phyloP scores from a whole-genome alignment of 2,329 filamentous ascomycete genomes.

The Clonostachys solani region DNA sequence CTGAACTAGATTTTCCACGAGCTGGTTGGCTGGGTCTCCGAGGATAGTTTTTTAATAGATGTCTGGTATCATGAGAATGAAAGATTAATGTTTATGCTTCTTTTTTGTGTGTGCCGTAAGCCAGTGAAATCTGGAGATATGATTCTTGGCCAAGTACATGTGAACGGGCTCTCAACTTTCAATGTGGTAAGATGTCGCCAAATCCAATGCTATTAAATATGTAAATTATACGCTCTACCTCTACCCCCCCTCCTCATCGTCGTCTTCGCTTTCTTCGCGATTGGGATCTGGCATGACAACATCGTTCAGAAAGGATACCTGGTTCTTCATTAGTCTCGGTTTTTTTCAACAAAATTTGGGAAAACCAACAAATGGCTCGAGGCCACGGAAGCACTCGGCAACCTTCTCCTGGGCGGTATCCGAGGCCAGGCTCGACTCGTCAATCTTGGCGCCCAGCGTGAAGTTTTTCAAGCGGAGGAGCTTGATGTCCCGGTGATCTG shows the following conservation, averaged over 20 bases:
- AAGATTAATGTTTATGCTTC: background rate
- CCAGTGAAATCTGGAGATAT: background rate
- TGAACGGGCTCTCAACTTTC: no score
- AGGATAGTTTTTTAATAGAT: background rate
- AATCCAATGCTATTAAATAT: no score
- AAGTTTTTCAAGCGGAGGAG: constrained; percentile 79
- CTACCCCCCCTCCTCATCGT: constrained; percentile 20
- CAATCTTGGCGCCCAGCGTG: constrained; percentile 63
- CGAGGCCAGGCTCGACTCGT: constrained; percentile 60
- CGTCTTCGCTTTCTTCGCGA: constrained; percentile 33
- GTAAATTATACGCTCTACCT: no score
- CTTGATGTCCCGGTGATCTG: constrained; percentile 73
- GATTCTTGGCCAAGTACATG: no score
- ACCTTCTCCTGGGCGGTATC: constrained; percentile 62
- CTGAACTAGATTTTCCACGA: background rate
- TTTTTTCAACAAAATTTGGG: no score
- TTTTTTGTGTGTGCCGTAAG: background rate
- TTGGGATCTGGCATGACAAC: constrained; percentile 68
- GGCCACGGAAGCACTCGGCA: constrained; percentile 56
- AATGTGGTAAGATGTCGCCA: no score
- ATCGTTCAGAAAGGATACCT: constrained; percentile 69
- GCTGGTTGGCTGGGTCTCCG: no score
- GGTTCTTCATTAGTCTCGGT: background rate
- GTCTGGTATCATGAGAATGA: background rate
- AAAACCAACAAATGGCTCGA: constrained; percentile 75